Conservation (phyloP, 495 filamentous ascomycete genomes). For the Jackrogersella minutella region DNA sequence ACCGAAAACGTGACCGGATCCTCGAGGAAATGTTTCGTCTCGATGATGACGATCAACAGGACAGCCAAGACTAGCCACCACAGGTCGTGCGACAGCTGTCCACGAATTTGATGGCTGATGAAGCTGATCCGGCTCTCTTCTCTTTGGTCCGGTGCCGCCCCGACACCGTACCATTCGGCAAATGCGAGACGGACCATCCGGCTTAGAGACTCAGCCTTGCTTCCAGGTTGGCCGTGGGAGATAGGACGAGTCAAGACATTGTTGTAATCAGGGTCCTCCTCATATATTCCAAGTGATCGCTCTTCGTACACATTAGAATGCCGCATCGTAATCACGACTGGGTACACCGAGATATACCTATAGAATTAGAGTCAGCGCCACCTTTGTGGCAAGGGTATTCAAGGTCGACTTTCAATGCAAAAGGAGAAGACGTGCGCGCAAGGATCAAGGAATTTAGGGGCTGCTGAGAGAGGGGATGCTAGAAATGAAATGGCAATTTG, state of each 20-base stretch:
- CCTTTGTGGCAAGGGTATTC: background rate
- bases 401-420: background rate
- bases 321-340: slow-evolving; percentile 77
- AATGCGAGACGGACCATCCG: slow-evolving; percentile 41
- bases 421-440: background rate
- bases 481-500: background rate
- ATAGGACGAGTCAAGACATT: slow-evolving; percentile 26
- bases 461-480: no score
- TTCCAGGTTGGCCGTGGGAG: slow-evolving; percentile 32
- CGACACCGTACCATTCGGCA: slow-evolving; percentile 52
- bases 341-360: slow-evolving; percentile 77
- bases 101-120: slow-evolving; percentile 73
- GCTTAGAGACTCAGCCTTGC: slow-evolving; percentile 38
- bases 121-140: slow-evolving; percentile 53
- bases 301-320: slow-evolving; percentile 74
- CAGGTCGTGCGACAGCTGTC: slow-evolving; percentile 84
- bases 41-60: slow-evolving; percentile 78
- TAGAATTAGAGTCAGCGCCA: background rate
- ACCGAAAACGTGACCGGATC: slow-evolving; percentile 76
- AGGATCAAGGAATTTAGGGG: background rate
- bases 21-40: slow-evolving; percentile 68
- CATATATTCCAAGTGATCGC: slow-evolving; percentile 72
- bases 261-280: slow-evolving; percentile 50
- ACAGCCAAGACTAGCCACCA: slow-evolving; percentile 83
- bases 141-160: slow-evolving; percentile 35